These are phyloP conservation scores for Podaxis mareebaensis DNA, from an alignment of 768 basidiomycete genomes.

Conservation along the genomic window DNA sequence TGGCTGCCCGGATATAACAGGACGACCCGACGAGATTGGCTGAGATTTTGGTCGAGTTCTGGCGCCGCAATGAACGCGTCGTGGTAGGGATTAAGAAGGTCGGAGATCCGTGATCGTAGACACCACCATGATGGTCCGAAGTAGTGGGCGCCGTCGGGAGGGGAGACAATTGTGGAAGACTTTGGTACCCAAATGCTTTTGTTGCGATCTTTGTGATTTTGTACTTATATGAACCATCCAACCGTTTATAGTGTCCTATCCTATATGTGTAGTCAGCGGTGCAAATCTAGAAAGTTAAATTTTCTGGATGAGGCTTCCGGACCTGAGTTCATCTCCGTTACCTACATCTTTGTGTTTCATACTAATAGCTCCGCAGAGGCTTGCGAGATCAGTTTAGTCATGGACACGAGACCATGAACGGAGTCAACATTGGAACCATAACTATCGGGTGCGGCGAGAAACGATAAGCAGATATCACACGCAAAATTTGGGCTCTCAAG, in stretches of 20 bases:
- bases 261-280: neutral
- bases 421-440: too few relatives aligned
- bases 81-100: constrained; percentile 61
- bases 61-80: constrained; percentile 82
- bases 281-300: neutral
- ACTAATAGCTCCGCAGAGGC: neutral
- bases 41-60: constrained; percentile 83
- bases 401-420: neutral
- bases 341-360: constrained; percentile 1
- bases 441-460: too few relatives aligned
- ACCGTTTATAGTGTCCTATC: neutral
- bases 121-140: neutral
- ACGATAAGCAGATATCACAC: too few relatives aligned
- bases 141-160: neutral
- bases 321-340: constrained; percentile 3
- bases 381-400: neutral
- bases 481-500: neutral
- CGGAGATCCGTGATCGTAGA: constrained; percentile 38
- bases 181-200: neutral
- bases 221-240: neutral
- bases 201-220: neutral
- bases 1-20: constrained; percentile 36
- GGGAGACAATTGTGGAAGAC: neutral
- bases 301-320: neutral
- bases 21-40: constrained; percentile 85